phyloP scores from a whole-genome alignment of 2,329 filamentous ascomycete genomes.

The Penicillium sp. region DNA sequence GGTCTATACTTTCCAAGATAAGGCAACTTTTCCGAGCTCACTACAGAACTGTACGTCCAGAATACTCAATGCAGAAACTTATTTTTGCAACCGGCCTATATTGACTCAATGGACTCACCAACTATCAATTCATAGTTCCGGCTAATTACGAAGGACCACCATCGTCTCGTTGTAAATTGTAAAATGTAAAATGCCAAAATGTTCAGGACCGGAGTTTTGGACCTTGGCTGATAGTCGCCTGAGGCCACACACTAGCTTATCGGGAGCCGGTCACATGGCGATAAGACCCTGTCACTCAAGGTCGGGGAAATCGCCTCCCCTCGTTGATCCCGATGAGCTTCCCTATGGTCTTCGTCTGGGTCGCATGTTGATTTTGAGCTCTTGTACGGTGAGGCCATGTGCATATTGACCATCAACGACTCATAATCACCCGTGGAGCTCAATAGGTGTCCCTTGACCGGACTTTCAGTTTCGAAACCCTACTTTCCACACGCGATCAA shows the following conservation, averaged over 20 bases:
- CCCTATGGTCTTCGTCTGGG: background rate
- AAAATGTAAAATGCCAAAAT: background rate
- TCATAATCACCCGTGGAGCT: background rate
- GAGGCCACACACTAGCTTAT: slow-evolving; percentile 14
- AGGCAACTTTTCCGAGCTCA: background rate
- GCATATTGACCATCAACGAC: background rate
- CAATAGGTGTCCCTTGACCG: background rate
- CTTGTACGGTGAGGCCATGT: background rate
- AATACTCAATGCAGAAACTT: too few species aligned
- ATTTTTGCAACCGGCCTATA: too few species aligned
- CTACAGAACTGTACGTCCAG: too few species aligned
- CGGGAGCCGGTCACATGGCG: slow-evolving; percentile 24
- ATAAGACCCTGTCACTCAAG: slow-evolving; percentile 17
- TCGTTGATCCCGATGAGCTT: slow-evolving; percentile 3
- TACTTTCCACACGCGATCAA: slow-evolving; percentile 4
- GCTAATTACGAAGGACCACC: background rate
- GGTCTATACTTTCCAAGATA: background rate
- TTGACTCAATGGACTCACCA: background rate
- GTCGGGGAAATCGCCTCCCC: slow-evolving; percentile 8
- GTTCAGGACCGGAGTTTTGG: background rate
- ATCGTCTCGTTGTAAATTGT: too few species aligned
- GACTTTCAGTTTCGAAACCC: background rate
- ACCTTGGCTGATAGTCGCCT: slow-evolving; percentile 7
- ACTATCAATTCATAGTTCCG: background rate
- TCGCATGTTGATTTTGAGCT: background rate